These are phyloP conservation scores for Soucietia sequanensis DNA, from an alignment of 805 yeast species.

Conservation along the genomic window DNA sequence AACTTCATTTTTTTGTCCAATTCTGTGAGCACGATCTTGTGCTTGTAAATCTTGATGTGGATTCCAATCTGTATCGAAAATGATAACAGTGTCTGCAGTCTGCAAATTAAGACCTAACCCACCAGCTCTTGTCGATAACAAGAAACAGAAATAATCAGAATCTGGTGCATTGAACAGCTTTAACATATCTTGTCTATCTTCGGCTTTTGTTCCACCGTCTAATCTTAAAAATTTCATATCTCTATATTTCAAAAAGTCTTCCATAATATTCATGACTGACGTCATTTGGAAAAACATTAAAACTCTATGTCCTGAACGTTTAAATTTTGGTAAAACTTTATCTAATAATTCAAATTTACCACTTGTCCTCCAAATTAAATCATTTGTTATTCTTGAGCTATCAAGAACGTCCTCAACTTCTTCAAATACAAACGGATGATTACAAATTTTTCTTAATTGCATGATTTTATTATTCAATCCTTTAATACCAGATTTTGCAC, in stretches of 20 bases:
- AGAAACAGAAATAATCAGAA: constrained; percentile 76
- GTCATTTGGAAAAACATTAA: constrained; percentile 88
- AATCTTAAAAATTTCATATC: constrained; percentile 70
- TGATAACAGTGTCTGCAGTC: constrained; percentile 84
- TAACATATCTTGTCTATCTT: constrained; percentile 74
- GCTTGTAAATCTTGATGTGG: constrained; percentile 92
- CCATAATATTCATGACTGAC: constrained; percentile 87
- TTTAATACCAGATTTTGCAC: constrained; percentile 64
- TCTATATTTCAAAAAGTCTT: constrained; percentile 68
- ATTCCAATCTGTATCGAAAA: constrained; percentile 88
- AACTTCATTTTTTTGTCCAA: constrained; percentile 87
- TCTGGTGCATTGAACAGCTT: constrained; percentile 72
- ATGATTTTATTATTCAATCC: constrained; percentile 80
- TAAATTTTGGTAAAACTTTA: constrained; percentile 71
- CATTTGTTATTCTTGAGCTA: constrained; percentile 60
- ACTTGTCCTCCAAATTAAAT: constrained; percentile 69
- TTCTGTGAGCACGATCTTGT: constrained; percentile 87
- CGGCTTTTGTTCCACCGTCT: constrained; percentile 83
- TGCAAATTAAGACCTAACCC: constrained; percentile 84
- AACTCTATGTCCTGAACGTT: constrained; percentile 73
- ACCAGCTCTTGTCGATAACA: constrained; percentile 85
- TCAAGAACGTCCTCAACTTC: constrained; percentile 73
- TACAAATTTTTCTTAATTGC: constrained; percentile 84
- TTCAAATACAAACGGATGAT: constrained; percentile 85
- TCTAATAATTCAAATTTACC: constrained; percentile 82